Evolutionary conservation across 768 basidiomycete species (phyloP), one percentile per base, ranked within the genome.

Genomic region (Obba rivulosa): DNA sequence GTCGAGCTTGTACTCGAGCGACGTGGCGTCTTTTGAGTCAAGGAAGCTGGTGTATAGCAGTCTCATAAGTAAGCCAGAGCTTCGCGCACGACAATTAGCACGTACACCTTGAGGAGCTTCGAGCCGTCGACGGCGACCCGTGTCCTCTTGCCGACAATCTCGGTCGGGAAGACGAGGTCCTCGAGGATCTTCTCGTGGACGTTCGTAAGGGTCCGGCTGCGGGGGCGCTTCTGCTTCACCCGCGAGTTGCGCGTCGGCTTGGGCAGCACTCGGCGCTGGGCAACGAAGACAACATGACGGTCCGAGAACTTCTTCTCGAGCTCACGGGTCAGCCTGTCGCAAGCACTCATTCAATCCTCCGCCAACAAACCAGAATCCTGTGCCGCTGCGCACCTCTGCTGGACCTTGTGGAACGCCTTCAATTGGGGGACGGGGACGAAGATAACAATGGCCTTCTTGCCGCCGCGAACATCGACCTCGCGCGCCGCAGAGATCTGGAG

Each of bases 291-390:
- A 68, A 99, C 92, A 73, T 98, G 94, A 67, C 93, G 85, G 76
- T 98, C 96, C 40, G 96, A 92, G 77, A 99, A 97, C 75, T 99
- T 99, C 83, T 99, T 99, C 83, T 99, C 96, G 64, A 99, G 81
- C 69, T 98, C 95, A 46, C 95, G 87, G 53, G 95, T 97, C 66
- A 98, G 87, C 70, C 95, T 98, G 64, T 20, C 34, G 21, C 31
- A 8, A 40, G 18, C 21, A 50, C 54, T 49, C 40, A 50, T 20
- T 47, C 25, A 28, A 47, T 20, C 21, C 8, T 41, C 22, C 34
- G 39, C 20, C 11, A 2, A 13, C 5, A 40, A 38, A 39, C 17
- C 44, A 31, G 25, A 20, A 40, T 28, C 14, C 9, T 11, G 23
- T 17, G 39, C 24, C 34, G 53, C 52, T 7, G 60, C 77, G 48